A percentile compares a stretch with the other conserved stretches of the same genome.
These are phyloP conservation scores for Corymbia citriodora DNA, from an alignment of 441 rosid genomes.

Conservation along the genomic window DNA sequence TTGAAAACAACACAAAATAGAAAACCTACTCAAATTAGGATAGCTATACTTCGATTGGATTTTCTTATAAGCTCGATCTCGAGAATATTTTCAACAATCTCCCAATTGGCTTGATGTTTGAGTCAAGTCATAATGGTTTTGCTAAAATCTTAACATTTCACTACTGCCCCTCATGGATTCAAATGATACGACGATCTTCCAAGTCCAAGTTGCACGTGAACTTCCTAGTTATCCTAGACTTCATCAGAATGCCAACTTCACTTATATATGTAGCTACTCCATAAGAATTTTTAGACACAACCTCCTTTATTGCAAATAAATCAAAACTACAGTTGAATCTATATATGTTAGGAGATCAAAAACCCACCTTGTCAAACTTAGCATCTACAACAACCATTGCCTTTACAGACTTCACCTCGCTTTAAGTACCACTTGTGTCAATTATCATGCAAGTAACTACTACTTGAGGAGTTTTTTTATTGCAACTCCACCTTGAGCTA, in stretches of 20 bases:
- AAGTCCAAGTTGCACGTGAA: neutral
- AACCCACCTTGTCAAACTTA: neutral
- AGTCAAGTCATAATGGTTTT: neutral
- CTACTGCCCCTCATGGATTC: neutral
- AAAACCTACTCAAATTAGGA: neutral
- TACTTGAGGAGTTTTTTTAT: neutral
- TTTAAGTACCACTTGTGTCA: neutral
- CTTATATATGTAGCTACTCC: neutral
- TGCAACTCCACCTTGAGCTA: neutral
- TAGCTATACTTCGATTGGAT: no score
- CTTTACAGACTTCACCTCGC: neutral
- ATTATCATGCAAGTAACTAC: neutral
- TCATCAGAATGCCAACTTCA: rapidly evolving
- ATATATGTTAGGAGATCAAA: neutral
- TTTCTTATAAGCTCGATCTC: neutral
- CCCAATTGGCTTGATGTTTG: neutral
- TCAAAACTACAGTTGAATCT: no score
- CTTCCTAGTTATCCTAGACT: neutral
- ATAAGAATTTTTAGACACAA: neutral
- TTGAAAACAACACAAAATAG: no score
- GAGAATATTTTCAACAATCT: no score
- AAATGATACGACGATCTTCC: neutral
- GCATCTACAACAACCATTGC: neutral
- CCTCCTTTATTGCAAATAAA: neutral
- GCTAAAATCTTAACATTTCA: neutral